These are phyloP conservation scores for Suhomyces faveliae DNA, from an alignment of 805 yeast species.

Conservation along the genomic window DNA sequence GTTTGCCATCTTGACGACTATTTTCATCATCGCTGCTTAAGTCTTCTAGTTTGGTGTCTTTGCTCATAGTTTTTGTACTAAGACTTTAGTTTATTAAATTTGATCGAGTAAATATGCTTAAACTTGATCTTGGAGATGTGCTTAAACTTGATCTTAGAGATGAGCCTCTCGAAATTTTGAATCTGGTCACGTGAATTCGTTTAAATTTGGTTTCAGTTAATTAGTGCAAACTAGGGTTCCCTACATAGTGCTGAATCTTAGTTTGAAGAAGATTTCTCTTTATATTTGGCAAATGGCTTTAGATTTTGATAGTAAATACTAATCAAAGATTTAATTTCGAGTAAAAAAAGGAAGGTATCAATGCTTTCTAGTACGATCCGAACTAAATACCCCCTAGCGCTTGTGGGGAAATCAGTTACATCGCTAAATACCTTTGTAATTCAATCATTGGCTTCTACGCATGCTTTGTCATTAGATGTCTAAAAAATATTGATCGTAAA, in stretches of 20 bases:
- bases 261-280: neutral
- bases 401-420: no score
- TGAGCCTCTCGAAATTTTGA: neutral
- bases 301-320: neutral
- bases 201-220: neutral
- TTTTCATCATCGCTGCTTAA: neutral
- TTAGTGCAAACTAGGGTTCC: neutral
- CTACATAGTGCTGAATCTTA: neutral
- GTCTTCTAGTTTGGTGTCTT: neutral
- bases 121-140: neutral
- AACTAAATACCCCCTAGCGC: no score
- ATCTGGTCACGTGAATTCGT: neutral
- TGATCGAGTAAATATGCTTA: no score
- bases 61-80: neutral
- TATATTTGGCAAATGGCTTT: neutral
- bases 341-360: no score
- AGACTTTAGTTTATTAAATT: neutral
- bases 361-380: no score
- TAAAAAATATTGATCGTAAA: neutral
- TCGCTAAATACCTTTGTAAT: no score
- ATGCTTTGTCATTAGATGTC: neutral
- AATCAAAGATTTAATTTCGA: no score
- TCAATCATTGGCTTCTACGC: no score
- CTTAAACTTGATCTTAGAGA: neutral
- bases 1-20: neutral